A percentile compares a stretch with the other conserved stretches of the same genome.
Conservation (phyloP, 139 green algal species). For the Chlamydomonas eustigma region DNA sequence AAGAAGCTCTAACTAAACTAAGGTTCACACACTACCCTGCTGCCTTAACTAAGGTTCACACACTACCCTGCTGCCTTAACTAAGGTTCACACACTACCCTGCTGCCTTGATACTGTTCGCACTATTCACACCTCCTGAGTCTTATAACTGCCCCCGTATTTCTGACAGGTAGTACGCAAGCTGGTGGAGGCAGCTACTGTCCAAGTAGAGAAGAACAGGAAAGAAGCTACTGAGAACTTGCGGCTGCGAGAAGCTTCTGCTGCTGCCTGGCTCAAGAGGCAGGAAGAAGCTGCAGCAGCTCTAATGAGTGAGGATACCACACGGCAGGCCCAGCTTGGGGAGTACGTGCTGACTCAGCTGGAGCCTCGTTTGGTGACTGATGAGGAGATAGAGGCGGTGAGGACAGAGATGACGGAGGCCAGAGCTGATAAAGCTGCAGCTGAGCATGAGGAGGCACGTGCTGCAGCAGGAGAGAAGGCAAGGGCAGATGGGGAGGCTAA, state of each 20-base stretch:
- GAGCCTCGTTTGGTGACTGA: constrained; percentile 19
- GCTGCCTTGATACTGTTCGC: background rate
- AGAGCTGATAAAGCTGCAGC: constrained; percentile 33
- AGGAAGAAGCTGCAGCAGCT: constrained; percentile 26
- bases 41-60: too few species aligned
- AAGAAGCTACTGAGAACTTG: constrained; percentile 8
- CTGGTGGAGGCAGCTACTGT: constrained; percentile 15
- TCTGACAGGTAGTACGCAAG: constrained; percentile 9
- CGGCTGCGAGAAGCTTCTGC: constrained; percentile 18
- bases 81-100: too few species aligned
- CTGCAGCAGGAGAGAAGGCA: constrained; percentile 30
- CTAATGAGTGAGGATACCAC: background rate
- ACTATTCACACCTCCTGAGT: background rate
- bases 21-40: too few species aligned
- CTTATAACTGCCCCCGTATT: background rate
- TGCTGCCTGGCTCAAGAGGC: constrained; percentile 11
- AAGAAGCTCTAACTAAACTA: too few species aligned
- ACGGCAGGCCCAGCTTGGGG: constrained; percentile 27
- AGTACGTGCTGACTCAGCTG: constrained; percentile 41
- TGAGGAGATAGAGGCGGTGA: constrained; percentile 17
- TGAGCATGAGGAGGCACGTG: constrained; percentile 31
- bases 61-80: too few species aligned
- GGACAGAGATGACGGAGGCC: constrained; percentile 30
- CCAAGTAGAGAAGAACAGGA: background rate
- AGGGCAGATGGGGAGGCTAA: constrained; percentile 30